A percentile compares a stretch with the other conserved stretches of the same genome.
Evolutionary conservation across 2,329 filamentous ascomycete genomes (phyloP).

Genomic region (Fusarium sacchari): DNA sequence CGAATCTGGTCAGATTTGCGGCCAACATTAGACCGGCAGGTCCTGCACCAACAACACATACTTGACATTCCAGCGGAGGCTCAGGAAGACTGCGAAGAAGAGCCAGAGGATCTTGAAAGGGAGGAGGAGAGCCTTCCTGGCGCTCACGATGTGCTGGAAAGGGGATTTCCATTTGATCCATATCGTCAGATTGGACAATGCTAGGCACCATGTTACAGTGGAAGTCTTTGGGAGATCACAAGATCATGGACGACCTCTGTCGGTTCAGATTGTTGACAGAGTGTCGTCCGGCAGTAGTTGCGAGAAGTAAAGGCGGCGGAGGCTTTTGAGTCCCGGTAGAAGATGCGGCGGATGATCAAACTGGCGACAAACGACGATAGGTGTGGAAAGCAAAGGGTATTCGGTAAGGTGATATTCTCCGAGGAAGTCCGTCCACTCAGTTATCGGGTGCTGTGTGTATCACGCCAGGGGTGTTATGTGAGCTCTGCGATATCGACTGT

Average conservation of each 20-base stretch:
- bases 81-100: slow-evolving; percentile 60
- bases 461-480: slow-evolving; percentile 30
- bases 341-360: slow-evolving; percentile 14
- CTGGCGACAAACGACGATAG: slow-evolving; percentile 25
- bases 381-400: slow-evolving; percentile 25
- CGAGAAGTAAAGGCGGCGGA: slow-evolving; percentile 10
- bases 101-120: slow-evolving; percentile 57
- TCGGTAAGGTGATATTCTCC: slow-evolving; percentile 24
- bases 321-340: slow-evolving; percentile 3
- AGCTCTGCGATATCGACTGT: slow-evolving; percentile 24
- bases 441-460: slow-evolving; percentile 34
- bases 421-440: slow-evolving; percentile 35
- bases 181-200: slow-evolving; percentile 47
- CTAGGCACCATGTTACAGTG: slow-evolving; percentile 47
- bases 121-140: slow-evolving; percentile 46
- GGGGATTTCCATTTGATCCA: slow-evolving; percentile 41
- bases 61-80: slow-evolving; percentile 57
- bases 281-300: slow-evolving; percentile 39
- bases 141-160: slow-evolving; percentile 38
- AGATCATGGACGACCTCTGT: slow-evolving; percentile 45
- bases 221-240: slow-evolving; percentile 22
- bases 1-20: slow-evolving; percentile 69
- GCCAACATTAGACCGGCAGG: slow-evolving; percentile 67
- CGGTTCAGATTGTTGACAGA: slow-evolving; percentile 37
- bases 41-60: slow-evolving; percentile 65